A percentile compares a stretch with the other conserved stretches of the same genome.
Evolutionary conservation across 176 grass and related monocot genomes (phyloP).

Genomic region (Zea luxurians): DNA sequence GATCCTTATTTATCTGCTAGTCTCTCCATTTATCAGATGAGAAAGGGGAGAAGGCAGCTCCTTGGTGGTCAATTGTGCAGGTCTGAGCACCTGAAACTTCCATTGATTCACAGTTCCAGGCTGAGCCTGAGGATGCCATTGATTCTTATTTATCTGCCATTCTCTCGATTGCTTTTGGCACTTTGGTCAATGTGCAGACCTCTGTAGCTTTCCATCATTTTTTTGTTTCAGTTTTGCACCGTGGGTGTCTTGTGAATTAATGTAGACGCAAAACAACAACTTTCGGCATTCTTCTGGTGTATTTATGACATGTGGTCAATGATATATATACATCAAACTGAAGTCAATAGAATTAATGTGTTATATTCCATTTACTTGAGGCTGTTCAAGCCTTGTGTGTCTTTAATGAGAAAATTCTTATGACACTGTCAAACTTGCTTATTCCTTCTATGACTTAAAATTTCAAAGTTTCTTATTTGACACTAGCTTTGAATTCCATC

Average conservation of each 20-base stretch:
- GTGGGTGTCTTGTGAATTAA: constrained; percentile 16
- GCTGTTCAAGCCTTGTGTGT: not conserved
- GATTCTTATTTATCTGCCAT: constrained; percentile 31
- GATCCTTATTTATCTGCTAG: constrained; percentile 28
- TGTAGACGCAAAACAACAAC: constrained; percentile 30
- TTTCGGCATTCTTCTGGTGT: constrained; percentile 40
- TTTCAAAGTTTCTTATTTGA: too few species aligned
- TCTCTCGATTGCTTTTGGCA: constrained; percentile 35
- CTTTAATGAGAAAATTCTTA: not conserved
- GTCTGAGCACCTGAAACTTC: constrained; percentile 45
- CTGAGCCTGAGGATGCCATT: not conserved
- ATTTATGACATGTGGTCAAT: constrained; percentile 38
- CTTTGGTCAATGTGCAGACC: constrained; percentile 26
- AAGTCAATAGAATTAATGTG: not conserved
- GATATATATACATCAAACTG: constrained; percentile 31
- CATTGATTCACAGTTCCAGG: constrained; percentile 49
- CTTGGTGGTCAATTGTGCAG: constrained; percentile 20
- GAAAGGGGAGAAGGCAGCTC: constrained; percentile 69
- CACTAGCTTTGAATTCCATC: too few species aligned
- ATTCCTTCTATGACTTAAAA: too few species aligned
- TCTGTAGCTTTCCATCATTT: constrained; percentile 22
- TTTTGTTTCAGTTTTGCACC: constrained; percentile 25
- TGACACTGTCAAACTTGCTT: too few species aligned
- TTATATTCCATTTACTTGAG: constrained; percentile 7
- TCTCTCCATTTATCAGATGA: constrained; percentile 42